Percentiles rank a stretch among this genome's conserved stretches.
phyloP scores from a whole-genome alignment of 169 alveolate genomes.

The Cryptosporidium canis region DNA sequence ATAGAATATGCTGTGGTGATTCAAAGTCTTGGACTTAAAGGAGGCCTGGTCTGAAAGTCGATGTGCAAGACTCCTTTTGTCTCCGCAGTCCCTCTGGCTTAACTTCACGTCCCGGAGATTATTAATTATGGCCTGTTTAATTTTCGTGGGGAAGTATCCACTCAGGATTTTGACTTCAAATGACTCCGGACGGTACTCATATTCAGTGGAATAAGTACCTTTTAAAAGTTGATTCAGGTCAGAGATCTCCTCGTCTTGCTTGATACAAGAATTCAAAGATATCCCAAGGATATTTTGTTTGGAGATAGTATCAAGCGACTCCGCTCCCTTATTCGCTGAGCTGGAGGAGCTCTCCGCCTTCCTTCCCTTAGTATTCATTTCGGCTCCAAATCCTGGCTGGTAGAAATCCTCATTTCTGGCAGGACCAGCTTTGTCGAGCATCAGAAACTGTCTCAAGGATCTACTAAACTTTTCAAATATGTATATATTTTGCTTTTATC shows the following conservation, averaged over 20 bases:
- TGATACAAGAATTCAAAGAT: conserved; percentile 55
- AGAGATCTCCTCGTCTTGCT: conserved; percentile 60
- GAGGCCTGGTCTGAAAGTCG: neutral
- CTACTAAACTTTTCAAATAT: no score
- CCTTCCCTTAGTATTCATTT: neutral
- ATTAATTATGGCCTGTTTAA: neutral
- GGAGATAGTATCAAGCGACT: neutral
- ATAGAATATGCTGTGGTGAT: conserved; percentile 40
- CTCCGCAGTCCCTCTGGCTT: neutral
- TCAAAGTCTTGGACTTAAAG: neutral
- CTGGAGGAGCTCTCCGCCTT: neutral
- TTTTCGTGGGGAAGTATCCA: conserved; percentile 19
- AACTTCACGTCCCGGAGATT: neutral
- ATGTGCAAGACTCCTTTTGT: neutral
- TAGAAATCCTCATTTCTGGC: neutral
- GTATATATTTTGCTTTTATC: no score
- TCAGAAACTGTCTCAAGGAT: neutral
- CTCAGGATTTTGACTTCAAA: conserved; percentile 33
- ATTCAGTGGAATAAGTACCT: conserved; percentile 7
- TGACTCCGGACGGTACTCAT: conserved; percentile 58
- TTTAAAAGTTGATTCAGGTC: neutral
- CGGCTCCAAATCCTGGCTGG: neutral
- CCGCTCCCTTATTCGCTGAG: conserved; percentile 3
- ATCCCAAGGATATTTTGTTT: conserved; percentile 20
- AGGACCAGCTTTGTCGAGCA: neutral